A percentile compares a stretch with the other conserved stretches of the same genome.
phyloP scores from a whole-genome alignment of 805 yeast species.

The Ogataea salicorniae region DNA sequence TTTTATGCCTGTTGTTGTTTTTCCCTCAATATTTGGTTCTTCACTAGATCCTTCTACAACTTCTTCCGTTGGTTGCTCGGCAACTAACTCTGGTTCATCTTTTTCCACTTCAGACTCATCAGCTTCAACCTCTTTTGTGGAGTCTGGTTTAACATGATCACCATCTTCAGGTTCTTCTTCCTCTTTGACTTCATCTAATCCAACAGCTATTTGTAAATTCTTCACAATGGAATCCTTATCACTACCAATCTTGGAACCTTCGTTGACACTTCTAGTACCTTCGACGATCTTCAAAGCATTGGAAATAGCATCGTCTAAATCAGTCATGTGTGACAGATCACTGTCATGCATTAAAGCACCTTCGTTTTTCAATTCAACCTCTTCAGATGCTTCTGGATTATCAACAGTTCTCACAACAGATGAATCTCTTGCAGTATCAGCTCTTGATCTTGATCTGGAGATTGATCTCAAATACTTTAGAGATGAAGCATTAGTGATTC shows the following conservation, averaged over 20 bases:
- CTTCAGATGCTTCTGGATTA: slow-evolving; percentile 16
- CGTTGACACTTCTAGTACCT: slow-evolving; percentile 17
- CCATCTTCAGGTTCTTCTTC: slow-evolving; percentile 10
- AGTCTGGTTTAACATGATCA: too few relatives aligned
- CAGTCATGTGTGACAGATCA: slow-evolving; percentile 41
- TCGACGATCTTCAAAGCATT: slow-evolving; percentile 37
- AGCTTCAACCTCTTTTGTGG: slow-evolving; percentile 10
- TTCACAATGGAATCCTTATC: slow-evolving; percentile 16
- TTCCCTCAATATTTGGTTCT: slow-evolving; percentile 7
- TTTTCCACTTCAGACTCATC: slow-evolving; percentile 7
- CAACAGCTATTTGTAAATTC: slow-evolving; percentile 14
- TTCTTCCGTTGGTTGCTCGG: slow-evolving; percentile 9
- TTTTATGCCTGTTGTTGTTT: slow-evolving; percentile 5
- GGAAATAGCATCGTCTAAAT: slow-evolving; percentile 45
- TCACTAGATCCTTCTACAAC: slow-evolving; percentile 8
- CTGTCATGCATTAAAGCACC: slow-evolving; percentile 54
- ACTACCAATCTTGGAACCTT: slow-evolving; percentile 11
- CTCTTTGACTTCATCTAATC: slow-evolving; percentile 14
- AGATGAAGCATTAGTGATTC: slow-evolving; percentile 32
- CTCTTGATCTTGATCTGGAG: slow-evolving; percentile 59
- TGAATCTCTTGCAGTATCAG: slow-evolving; percentile 27
- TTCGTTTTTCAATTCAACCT: slow-evolving; percentile 45
- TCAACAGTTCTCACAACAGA: slow-evolving; percentile 21
- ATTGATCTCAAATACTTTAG: slow-evolving; percentile 58
- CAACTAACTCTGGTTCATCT: slow-evolving; percentile 3